Base-by-base conservation (phyloP, 805 yeast genomes). In the Saturnispora diversa region DNA sequence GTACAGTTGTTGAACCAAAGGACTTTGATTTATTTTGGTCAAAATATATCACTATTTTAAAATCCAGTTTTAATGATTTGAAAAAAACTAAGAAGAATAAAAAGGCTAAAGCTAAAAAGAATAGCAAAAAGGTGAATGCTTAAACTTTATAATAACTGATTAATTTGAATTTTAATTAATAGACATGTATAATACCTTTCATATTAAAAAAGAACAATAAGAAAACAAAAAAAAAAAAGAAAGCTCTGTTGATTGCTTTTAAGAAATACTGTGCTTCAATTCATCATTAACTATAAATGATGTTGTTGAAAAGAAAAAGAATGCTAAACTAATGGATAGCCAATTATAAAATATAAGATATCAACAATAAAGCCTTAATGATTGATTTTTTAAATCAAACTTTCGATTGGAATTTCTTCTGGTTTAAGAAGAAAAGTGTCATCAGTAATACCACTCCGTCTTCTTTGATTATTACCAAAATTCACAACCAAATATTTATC, bases 1-100 rank as follows among this genome's bases (percentile, higher is more conserved):
- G 87, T 21, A 87, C 97, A 0, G 74, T 80, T 10, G 87, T 88
- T 6, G 72, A 72, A 21, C 65, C 77, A 1, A 72, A 67, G 1
- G 62, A 72, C 3, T 64, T 88, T 48, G 84, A 79, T 47, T 58
- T 65, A 44, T 88, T 88, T 58, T 88, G 96, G 96, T 58, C 60
- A 31, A 77, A 76, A 20, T 88, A 87, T 60, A 63, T 84, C 1
- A 76, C 75, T 31, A 73, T 73, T 0, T 67, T 87, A 42, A 87
- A 84, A 56, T 55, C 67, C 17, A 88, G 92, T 4, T 75, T 84
- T 59, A 64, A 65, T 3, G 95, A 95, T 1, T 69, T 88, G 58
- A 73, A 77, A 55, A 84, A 81, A 72, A 86, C 84, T 65, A 85
- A 83, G 44, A 85, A 84, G 68, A 78, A 77, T 62, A 79, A 77